Evolutionary conservation across 805 yeast genomes (phyloP), one percentile per base, ranked within the genome.

Genomic region (Saccharomycopsis olivae): DNA sequence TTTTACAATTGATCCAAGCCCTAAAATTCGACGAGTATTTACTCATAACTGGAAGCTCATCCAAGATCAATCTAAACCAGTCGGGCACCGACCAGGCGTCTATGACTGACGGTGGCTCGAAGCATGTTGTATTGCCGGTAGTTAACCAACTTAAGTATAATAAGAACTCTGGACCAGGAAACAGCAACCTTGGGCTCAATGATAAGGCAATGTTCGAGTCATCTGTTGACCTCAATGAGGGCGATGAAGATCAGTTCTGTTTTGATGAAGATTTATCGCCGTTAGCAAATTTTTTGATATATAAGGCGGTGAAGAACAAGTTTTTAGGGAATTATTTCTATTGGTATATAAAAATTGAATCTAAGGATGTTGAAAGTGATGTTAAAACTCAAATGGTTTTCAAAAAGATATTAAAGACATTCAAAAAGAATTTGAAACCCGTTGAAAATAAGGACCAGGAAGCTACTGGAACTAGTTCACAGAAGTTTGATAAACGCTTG

Each of bases 321-420:
- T 64, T 71, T 15, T 62, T 94, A 30, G 92, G 95, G 0, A 87
- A 78, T 53, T 85, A 72, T 53, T 75, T 94, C 46, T 88, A 85
- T 57, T 92, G 98, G 97, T 85, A 80, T 54, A 70, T 92, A 37
- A 79, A 78, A 48, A 95, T 94, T 2, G 96, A 89, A 53, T 72
- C 80, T 23, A 85, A 80, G 51, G 95, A 84, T 42, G 71, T 68
- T 31, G 70, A 69, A 2, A 54, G 56, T 20, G 53, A 58, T 25
- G 32, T 39, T 13, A 44, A 43, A 17, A 32, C 8, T 16, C 44
- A 43, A 25, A 19, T 43, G 11, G 61, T 65, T 18, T 75, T 60
- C 50, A 59, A 57, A 44, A 71, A 68, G 14, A 66, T 75, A 5
- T 47, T 71, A 31, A 62, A 65, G 5, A 69, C 69, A 32, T 75